Conservation (phyloP, 331 rosid species). For the Dryas integrifolia region DNA sequence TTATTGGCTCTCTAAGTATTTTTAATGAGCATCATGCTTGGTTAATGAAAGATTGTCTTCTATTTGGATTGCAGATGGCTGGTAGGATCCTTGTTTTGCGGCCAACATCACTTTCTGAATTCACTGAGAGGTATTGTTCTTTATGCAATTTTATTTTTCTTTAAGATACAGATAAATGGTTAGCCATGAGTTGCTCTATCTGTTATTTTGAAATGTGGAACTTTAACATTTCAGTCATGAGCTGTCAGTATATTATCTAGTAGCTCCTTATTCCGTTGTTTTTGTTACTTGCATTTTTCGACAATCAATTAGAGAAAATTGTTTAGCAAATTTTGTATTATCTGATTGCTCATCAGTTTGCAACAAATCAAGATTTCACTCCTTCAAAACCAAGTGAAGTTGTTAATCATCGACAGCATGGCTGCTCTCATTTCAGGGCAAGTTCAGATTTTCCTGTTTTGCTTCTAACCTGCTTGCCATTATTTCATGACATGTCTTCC, state of each 20-base stretch:
- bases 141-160: conserved; percentile 8
- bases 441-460: conserved; percentile 29
- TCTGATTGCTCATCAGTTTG: conserved; percentile 41
- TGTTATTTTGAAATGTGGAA: too few relatives aligned
- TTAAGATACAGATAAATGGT: background rate
- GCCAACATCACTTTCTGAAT: conserved; percentile 75
- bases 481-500: background rate
- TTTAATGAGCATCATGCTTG: conserved; percentile 2
- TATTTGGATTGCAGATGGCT: conserved; percentile 60
- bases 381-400: conserved; percentile 73
- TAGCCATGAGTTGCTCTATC: background rate
- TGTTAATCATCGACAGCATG: conserved; percentile 87
- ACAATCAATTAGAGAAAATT: too few relatives aligned
- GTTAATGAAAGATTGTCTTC: conserved; percentile 19
- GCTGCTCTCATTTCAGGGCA: conserved; percentile 83
- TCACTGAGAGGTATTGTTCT: conserved; percentile 65
- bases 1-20: conserved; percentile 1
- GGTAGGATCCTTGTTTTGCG: conserved; percentile 79
- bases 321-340: too few relatives aligned
- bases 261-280: too few relatives aligned
- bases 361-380: conserved; percentile 73
- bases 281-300: too few relatives aligned
- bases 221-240: too few relatives aligned
- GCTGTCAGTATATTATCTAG: too few relatives aligned
- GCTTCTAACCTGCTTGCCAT: conserved; percentile 11